phyloP scores from a whole-genome alignment of 495 filamentous ascomycete species.

The Tuber aestivum region DNA sequence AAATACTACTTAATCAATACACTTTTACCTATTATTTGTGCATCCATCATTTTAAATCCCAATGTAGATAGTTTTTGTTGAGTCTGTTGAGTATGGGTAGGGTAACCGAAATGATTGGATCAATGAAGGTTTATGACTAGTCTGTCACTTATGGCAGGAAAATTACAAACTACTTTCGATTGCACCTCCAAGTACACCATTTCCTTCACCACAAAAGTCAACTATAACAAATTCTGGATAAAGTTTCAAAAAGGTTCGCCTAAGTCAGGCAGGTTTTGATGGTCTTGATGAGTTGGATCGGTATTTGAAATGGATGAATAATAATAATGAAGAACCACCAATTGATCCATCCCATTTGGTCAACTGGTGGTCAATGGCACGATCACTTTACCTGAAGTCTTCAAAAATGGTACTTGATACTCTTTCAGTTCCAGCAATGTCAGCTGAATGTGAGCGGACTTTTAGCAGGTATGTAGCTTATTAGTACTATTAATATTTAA shows the following conservation, averaged over 20 bases:
- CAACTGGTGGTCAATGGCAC: neutral
- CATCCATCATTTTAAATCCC: neutral
- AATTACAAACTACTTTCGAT: conserved; percentile 2
- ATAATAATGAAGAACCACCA: neutral
- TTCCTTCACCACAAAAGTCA: too few species aligned
- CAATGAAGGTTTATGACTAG: neutral
- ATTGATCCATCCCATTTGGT: neutral
- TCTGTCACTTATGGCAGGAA: neutral
- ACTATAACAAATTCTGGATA: too few species aligned
- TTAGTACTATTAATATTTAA: too few species aligned
- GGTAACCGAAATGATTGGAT: neutral
- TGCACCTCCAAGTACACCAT: too few species aligned
- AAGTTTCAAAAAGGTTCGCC: too few species aligned
- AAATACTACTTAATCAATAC: conserved; percentile 5
- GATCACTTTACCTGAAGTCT: neutral
- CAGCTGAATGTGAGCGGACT: too few species aligned
- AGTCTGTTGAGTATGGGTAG: neutral
- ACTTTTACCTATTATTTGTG: conserved; percentile 6
- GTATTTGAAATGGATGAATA: too few species aligned
- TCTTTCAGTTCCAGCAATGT: conserved; percentile 9
- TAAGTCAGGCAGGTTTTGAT: too few species aligned
- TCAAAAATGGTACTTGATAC: conserved; percentile 15
- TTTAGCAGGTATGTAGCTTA: too few species aligned
- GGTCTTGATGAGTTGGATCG: too few species aligned
- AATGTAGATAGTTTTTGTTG: conserved; percentile 13